phyloP scores from a whole-genome alignment of 306 rosid genomes.

The Arachis stenosperma region DNA sequence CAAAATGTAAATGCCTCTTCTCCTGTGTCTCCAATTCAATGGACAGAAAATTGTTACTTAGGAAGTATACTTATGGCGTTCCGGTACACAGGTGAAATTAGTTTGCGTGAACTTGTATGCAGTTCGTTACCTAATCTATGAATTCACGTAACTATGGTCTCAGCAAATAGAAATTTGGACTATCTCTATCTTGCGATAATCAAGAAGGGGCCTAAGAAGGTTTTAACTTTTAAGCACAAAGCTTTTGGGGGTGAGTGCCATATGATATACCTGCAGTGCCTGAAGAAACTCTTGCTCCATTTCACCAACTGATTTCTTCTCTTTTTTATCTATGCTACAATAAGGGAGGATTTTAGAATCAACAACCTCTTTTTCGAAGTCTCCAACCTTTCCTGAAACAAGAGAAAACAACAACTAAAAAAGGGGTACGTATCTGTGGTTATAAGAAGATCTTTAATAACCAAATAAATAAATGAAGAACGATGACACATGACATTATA shows the following conservation, averaged over 20 bases:
- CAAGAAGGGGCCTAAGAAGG: too few relatives aligned
- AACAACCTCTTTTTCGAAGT: conserved; percentile 50
- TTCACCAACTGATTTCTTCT: conserved; percentile 90
- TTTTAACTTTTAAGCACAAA: background rate
- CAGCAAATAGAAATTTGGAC: background rate
- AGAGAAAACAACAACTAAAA: background rate
- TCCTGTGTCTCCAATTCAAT: too few relatives aligned
- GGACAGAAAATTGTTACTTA: background rate
- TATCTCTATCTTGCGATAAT: too few relatives aligned
- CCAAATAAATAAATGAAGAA: too few relatives aligned
- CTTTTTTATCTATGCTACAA: conserved; percentile 78
- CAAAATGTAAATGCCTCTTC: too few relatives aligned
- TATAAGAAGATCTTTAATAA: conserved; percentile 5
- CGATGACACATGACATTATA: background rate
- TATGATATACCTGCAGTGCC: conserved; percentile 71
- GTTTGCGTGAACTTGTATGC: too few relatives aligned
- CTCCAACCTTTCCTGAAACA: conserved; percentile 67
- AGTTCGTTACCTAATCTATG: too few relatives aligned
- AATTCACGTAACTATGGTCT: background rate
- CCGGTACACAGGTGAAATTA: too few relatives aligned
- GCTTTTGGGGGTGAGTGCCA: background rate
- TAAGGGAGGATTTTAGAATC: conserved; percentile 81
- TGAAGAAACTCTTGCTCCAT: conserved; percentile 97
- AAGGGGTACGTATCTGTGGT: background rate
- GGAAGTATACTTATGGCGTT: too few relatives aligned